A percentile compares a stretch with the other conserved stretches of the same genome.
phyloP scores from a whole-genome alignment of 805 yeast species.

The Ogataea nonfermentans region DNA sequence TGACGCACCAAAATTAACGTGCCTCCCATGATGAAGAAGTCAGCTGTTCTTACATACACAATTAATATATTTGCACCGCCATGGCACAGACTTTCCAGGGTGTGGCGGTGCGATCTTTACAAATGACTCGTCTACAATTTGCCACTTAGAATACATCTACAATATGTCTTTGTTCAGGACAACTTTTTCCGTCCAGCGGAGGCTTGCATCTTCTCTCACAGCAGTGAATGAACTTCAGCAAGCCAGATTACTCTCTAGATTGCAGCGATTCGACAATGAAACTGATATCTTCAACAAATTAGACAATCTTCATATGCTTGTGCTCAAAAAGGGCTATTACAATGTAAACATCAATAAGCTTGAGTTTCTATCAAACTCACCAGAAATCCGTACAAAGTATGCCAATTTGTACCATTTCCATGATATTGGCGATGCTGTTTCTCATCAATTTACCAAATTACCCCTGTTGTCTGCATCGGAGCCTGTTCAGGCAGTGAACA shows the following conservation, averaged over 20 bases:
- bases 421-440: slow-evolving; percentile 26
- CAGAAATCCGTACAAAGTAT: slow-evolving; percentile 23
- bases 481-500: slow-evolving; percentile 5
- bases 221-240: slow-evolving; percentile 31
- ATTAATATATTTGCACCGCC: too few species aligned
- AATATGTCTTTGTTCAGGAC: slow-evolving; percentile 1
- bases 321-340: slow-evolving; percentile 35
- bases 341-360: slow-evolving; percentile 30
- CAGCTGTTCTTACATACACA: background rate
- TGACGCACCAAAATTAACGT: slow-evolving; percentile 64
- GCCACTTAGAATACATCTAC: slow-evolving; percentile 6
- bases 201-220: slow-evolving; percentile 29
- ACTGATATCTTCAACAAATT: slow-evolving; percentile 30
- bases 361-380: slow-evolving; percentile 30
- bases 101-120: slow-evolving; percentile 4
- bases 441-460: slow-evolving; percentile 25
- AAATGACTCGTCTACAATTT: slow-evolving; percentile 2
- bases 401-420: slow-evolving; percentile 31
- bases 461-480: slow-evolving; percentile 24
- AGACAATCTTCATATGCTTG: slow-evolving; percentile 30
- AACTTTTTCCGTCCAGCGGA: slow-evolving; percentile 9
- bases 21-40: slow-evolving; percentile 18
- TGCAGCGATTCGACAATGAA: slow-evolving; percentile 29
- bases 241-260: slow-evolving; percentile 27
- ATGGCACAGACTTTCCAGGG: slow-evolving; percentile 2